Percentiles rank a stretch among this genome's conserved stretches.
phyloP scores from a whole-genome alignment of 257 asterid genomes.

The Solanum rostratum region DNA sequence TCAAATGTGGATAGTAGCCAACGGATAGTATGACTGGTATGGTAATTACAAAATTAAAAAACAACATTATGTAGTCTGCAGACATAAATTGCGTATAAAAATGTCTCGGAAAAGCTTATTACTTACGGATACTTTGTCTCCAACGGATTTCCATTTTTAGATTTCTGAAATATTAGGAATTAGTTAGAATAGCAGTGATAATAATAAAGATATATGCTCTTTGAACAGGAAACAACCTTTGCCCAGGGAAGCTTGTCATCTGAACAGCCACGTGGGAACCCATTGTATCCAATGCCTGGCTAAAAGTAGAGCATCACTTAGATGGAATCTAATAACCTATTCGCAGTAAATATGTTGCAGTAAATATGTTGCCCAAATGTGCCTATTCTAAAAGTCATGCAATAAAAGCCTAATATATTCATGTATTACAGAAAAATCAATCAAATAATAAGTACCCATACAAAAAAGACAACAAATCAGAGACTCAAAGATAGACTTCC shows the following conservation, averaged over 20 bases:
- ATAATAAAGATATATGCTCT: background rate
- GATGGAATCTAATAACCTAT: background rate
- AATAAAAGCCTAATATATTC: background rate
- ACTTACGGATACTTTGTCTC: conserved; percentile 97
- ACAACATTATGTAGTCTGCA: background rate
- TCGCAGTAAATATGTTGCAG: background rate
- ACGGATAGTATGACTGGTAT: background rate
- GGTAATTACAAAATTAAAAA: background rate
- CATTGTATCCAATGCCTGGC: conserved; percentile 90
- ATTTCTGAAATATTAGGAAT: conserved; percentile 49
- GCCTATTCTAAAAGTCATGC: background rate
- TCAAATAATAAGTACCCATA: background rate
- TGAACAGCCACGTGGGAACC: conserved; percentile 94
- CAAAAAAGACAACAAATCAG: background rate
- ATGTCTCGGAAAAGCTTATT: background rate
- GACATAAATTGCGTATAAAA: background rate
- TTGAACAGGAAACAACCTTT: conserved; percentile 37
- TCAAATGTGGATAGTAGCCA: background rate
- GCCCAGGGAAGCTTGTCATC: conserved; percentile 96
- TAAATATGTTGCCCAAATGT: background rate
- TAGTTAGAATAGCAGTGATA: conserved; percentile 6
- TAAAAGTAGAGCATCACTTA: conserved; percentile 1
- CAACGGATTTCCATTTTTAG: conserved; percentile 68
- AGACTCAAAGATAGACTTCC: background rate
- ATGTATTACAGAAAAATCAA: background rate